Conservation (phyloP, 2,329 filamentous ascomycete species). For the Ophiosphaerella korrae region DNA sequence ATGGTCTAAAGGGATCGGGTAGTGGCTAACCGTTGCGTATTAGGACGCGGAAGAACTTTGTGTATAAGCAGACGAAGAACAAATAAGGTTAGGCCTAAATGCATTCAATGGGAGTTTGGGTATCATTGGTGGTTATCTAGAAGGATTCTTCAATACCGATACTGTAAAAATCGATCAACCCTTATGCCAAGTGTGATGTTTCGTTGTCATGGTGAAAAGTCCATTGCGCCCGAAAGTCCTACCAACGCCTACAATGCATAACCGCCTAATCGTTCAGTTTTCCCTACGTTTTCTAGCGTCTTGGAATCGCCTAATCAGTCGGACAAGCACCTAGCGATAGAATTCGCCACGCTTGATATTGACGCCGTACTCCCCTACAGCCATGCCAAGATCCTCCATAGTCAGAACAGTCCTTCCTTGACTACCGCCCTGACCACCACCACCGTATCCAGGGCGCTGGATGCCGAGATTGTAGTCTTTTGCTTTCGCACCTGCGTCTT, state of each 20-base stretch:
- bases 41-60: slow-evolving; percentile 71
- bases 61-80: slow-evolving; percentile 74
- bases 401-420: slow-evolving; percentile 94
- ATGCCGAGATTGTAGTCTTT: slow-evolving; percentile 56
- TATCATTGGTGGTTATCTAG: slow-evolving; percentile 40
- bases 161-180: slow-evolving; percentile 39
- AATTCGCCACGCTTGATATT: slow-evolving; percentile 98
- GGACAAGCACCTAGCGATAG: slow-evolving; percentile 67
- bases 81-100: slow-evolving; percentile 52
- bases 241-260: slow-evolving; percentile 37
- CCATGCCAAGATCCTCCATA: slow-evolving; percentile 99
- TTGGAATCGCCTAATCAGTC: no score
- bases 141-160: slow-evolving; percentile 35
- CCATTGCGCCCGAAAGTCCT: slow-evolving; percentile 25
- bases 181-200: slow-evolving; percentile 14
- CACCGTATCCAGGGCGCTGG: slow-evolving; percentile 63
- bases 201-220: slow-evolving; percentile 10
- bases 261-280: neutral
- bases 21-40: slow-evolving; percentile 9
- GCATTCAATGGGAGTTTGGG: slow-evolving; percentile 44
- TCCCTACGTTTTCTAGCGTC: neutral
- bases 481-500: slow-evolving; percentile 49
- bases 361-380: slow-evolving; percentile 94
- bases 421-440: slow-evolving; percentile 84
- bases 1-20: neutral